Conservation (phyloP, 1,284 basidiomycete genomes). For the Apiotrichum gracile region DNA sequence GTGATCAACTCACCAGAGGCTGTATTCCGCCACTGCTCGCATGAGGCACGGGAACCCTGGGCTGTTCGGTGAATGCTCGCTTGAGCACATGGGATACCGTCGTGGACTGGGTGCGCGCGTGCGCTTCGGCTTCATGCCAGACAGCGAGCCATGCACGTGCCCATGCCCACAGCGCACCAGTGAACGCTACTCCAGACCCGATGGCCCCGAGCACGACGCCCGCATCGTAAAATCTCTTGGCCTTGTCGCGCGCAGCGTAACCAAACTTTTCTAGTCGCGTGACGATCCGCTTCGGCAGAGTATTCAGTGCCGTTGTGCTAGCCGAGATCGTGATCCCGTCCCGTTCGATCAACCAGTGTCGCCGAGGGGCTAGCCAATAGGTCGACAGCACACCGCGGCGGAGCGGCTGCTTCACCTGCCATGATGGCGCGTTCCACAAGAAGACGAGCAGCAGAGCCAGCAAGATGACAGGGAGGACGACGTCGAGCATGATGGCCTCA, state of each 20-base stretch:
- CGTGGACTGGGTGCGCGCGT: constrained; percentile 16
- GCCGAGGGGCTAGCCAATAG: constrained; percentile 14
- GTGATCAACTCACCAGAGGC: constrained; percentile 25
- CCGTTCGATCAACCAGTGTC: constrained; percentile 19
- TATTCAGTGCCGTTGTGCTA: constrained; percentile 25
- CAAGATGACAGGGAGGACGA: constrained; percentile 20
- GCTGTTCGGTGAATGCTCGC: constrained; percentile 1
- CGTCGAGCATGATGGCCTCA: constrained; percentile 17
- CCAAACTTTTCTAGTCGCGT: neutral
- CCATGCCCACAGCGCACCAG: constrained; percentile 24
- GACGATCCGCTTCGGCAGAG: constrained; percentile 13
- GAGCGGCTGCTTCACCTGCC: neutral
- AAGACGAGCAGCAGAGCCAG: constrained; percentile 15
- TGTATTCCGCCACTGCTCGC: constrained; percentile 21
- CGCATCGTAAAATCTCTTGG: constrained; percentile 19
- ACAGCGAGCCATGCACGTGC: constrained; percentile 26
- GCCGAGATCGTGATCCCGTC: constrained; percentile 16
- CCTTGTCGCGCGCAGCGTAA: neutral
- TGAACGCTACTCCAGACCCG: constrained; percentile 9
- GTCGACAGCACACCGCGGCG: constrained; percentile 9
- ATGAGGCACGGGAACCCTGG: neutral
- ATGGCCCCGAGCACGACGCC: constrained; percentile 9
- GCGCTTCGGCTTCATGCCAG: constrained; percentile 26
- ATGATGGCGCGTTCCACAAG: constrained; percentile 12
- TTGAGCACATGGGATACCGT: neutral